Evolutionary conservation across 768 basidiomycete genomes (phyloP), one percentile per base, ranked within the genome.

Genomic region (Boletus rex-veris): DNA sequence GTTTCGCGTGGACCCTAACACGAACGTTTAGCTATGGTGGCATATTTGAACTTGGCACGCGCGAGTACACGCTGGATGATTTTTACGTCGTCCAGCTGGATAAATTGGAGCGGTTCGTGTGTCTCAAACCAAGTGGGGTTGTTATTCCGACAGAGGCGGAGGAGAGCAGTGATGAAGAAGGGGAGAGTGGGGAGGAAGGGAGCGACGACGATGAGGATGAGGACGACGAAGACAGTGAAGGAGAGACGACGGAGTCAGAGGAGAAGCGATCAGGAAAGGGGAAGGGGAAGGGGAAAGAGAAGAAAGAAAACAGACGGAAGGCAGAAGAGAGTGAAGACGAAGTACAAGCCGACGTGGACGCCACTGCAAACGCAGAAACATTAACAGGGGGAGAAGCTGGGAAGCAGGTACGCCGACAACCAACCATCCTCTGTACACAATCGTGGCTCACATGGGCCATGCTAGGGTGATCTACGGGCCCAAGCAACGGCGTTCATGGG

Each of bases 61-160:
- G 83, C 21, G 93, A 97, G 69, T 93, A 89, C 59, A 95, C 92
- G 0, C 74, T 97, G 7, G 92, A 94, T 64, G 94, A 96, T 62
- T 97, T 95, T 63, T 76, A 92, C 69, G 76, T 81, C 2, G 71
- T 97, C 11, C 80, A 84, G 53, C 76, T 97, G 18, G 92, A 94
- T 63, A 95, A 95, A 68, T 73, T 95, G 71, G 93, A 95, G 38
- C 72, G 78, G 10, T 95, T 81, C 63, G 67, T 76, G 2, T 92
- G 91, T 60, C 74, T 94, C 62, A 90, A 87, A 68, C 74, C 79
- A 44, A 85, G 82, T 49, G 82, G 75, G 7, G 72, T 87, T 8
- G 68, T 80, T 19, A 82, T 91, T 48, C 78, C 80, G 9, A 80
- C 79, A 0, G 83, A 83, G 21, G 85, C 81, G 7, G 81, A 80